phyloP scores from a whole-genome alignment of 225 moss, liverwort and hornwort species.

The Rhytidiadelphus loreus region DNA sequence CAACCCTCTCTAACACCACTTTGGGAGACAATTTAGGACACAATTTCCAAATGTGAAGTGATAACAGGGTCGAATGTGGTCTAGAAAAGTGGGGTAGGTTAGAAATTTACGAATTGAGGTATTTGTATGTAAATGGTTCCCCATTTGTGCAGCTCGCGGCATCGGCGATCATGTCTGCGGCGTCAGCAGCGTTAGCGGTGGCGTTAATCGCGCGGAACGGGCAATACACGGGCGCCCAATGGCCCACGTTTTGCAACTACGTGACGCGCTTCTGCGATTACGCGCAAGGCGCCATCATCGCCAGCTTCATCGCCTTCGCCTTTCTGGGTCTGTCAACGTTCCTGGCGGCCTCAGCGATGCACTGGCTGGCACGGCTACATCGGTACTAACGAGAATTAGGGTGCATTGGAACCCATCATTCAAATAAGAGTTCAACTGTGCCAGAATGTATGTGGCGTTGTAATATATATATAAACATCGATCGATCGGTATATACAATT shows the following conservation, averaged over 20 bases:
- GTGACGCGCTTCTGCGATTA: constrained; percentile 47
- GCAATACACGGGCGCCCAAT: not conserved
- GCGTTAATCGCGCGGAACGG: constrained; percentile 44
- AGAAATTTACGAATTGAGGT: not conserved
- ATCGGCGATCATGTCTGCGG: constrained; percentile 32
- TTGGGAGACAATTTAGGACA: not conserved
- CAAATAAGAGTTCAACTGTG: not conserved
- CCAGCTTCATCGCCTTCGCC: constrained; percentile 45
- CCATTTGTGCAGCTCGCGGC: constrained; percentile 25
- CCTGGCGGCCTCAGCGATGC: constrained; percentile 27
- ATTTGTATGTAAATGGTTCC: not conserved
- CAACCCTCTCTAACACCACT: no score
- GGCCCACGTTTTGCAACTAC: constrained; percentile 32
- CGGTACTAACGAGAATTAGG: not conserved
- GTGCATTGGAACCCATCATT: not conserved
- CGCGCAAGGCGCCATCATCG: constrained; percentile 45
- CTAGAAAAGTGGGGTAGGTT: not conserved
- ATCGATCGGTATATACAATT: not conserved
- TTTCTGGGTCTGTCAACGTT: constrained; percentile 28
- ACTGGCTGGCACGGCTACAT: constrained; percentile 5
- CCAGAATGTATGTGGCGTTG: constrained; percentile 1
- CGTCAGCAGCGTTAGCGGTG: constrained; percentile 51
- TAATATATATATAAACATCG: not conserved
- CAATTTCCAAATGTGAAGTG: not conserved
- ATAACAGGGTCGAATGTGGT: not conserved